Evolutionary conservation across 2,329 filamentous ascomycete species (phyloP).

Genomic region (Hymenoscyphus albidus): DNA sequence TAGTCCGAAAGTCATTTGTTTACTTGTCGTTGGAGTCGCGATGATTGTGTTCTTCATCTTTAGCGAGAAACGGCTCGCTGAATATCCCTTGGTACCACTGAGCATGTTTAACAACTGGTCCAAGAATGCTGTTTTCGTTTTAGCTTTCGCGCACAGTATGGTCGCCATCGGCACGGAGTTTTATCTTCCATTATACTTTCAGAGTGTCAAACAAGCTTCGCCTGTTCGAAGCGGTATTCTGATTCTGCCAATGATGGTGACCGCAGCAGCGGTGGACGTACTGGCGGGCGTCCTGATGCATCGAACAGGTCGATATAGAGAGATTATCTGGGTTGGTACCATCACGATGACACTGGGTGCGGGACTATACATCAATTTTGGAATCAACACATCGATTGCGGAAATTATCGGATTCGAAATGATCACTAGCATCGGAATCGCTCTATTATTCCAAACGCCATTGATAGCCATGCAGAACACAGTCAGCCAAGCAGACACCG

Average conservation of each 20-base stretch:
- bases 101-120: constrained; percentile 63
- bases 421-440: constrained; percentile 48
- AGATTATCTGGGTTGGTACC: constrained; percentile 44
- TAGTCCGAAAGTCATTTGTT: constrained; percentile 70
- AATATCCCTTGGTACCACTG: constrained; percentile 73
- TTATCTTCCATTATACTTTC: constrained; percentile 64
- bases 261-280: constrained; percentile 41
- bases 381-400: constrained; percentile 36
- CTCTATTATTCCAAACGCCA: constrained; percentile 51
- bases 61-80: constrained; percentile 67
- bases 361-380: constrained; percentile 45
- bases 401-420: constrained; percentile 47
- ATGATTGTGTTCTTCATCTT: constrained; percentile 57
- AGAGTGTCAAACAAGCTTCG: constrained; percentile 65
- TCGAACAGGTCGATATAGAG: constrained; percentile 46
- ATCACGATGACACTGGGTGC: constrained; percentile 42
- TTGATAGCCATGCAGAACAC: constrained; percentile 53
- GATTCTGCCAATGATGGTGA: constrained; percentile 63
- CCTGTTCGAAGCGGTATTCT: constrained; percentile 73
- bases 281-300: constrained; percentile 52
- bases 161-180: constrained; percentile 7
- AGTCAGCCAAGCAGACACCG: constrained; percentile 39
- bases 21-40: constrained; percentile 69
- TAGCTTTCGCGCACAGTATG: constrained; percentile 70
- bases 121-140: constrained; percentile 60